Evolutionary conservation across 2,329 filamentous ascomycete species (phyloP).

Genomic region (Fusarium camptoceras): DNA sequence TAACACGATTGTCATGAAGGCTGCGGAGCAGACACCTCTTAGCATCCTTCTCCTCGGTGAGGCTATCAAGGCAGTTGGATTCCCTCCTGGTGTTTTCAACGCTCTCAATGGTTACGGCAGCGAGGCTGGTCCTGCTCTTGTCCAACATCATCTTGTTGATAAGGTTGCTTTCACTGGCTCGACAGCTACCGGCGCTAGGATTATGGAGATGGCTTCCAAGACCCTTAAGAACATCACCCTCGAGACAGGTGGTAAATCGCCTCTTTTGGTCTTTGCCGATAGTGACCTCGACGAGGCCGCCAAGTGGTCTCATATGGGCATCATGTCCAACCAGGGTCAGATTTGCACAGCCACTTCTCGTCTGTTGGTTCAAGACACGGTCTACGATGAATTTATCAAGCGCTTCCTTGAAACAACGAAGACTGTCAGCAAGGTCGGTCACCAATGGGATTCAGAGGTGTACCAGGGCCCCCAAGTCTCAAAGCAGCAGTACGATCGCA

Average conservation of each 20-base stretch:
- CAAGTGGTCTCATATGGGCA: slow-evolving; percentile 77
- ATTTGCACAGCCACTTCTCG: slow-evolving; percentile 80
- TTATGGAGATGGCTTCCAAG: slow-evolving; percentile 81
- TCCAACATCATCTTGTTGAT: slow-evolving; percentile 70
- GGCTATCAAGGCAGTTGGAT: slow-evolving; percentile 78
- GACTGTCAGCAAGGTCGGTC: slow-evolving; percentile 53
- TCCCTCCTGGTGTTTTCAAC: slow-evolving; percentile 80
- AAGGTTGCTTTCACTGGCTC: slow-evolving; percentile 85
- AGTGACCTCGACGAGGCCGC: slow-evolving; percentile 79
- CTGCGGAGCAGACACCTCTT: slow-evolving; percentile 80
- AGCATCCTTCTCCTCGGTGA: slow-evolving; percentile 72
- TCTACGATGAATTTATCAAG: slow-evolving; percentile 85
- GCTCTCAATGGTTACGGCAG: slow-evolving; percentile 81
- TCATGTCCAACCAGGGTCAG: slow-evolving; percentile 72
- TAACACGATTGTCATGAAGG: slow-evolving; percentile 78
- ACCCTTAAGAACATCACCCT: slow-evolving; percentile 65
- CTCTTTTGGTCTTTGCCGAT: slow-evolving; percentile 80
- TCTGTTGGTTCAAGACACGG: slow-evolving; percentile 82
- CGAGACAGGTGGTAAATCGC: slow-evolving; percentile 82
- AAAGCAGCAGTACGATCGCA: slow-evolving; percentile 72
- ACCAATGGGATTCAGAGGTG: slow-evolving; percentile 53
- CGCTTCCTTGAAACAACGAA: slow-evolving; percentile 80
- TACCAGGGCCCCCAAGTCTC: slow-evolving; percentile 61
- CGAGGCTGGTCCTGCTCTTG: slow-evolving; percentile 74
- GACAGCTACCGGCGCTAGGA: slow-evolving; percentile 74